Evolutionary conservation across 768 basidiomycete species (phyloP).

Genomic region (Termitomyces heimii): DNA sequence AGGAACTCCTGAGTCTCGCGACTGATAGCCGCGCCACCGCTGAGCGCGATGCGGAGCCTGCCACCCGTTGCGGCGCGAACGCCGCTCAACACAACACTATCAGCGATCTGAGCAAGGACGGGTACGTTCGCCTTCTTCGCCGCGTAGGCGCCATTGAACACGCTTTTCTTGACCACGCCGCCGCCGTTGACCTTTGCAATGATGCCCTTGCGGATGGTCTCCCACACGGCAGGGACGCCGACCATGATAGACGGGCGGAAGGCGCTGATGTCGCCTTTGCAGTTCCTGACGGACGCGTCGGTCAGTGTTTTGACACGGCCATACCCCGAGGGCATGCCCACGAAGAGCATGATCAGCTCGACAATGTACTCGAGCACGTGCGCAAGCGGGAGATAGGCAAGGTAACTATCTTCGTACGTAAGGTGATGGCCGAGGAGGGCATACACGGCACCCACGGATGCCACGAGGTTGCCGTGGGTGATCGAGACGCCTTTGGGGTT

Average conservation of each 20-base stretch:
- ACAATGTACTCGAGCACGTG: constrained; percentile 96
- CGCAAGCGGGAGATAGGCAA: constrained; percentile 91
- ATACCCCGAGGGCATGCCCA: constrained; percentile 81
- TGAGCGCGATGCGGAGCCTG: constrained; percentile 69
- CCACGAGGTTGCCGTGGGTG: constrained; percentile 80
- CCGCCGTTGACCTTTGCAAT: constrained; percentile 68
- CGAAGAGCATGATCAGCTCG: constrained; percentile 69
- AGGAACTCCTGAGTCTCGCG: constrained; percentile 91
- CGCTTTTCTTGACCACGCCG: constrained; percentile 58
- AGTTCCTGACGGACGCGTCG: constrained; percentile 84
- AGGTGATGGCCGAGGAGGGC: constrained; percentile 65
- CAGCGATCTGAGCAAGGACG: constrained; percentile 59
- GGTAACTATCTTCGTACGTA: constrained; percentile 56
- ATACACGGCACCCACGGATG: constrained; percentile 80
- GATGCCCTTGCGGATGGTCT: constrained; percentile 95
- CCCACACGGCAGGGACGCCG: constrained; percentile 96
- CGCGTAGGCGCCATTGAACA: constrained; percentile 77
- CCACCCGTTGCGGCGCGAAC: constrained; percentile 87
- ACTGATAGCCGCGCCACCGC: constrained; percentile 85
- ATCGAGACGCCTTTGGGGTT: constrained; percentile 93
- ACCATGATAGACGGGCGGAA: constrained; percentile 89
- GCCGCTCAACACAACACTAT: constrained; percentile 67
- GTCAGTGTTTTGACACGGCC: constrained; percentile 95
- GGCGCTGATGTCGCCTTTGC: constrained; percentile 77
- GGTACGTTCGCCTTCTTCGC: constrained; percentile 73